Evolutionary conservation across 2,329 filamentous ascomycete genomes (phyloP).

Genomic region (Penicillium sp.): DNA sequence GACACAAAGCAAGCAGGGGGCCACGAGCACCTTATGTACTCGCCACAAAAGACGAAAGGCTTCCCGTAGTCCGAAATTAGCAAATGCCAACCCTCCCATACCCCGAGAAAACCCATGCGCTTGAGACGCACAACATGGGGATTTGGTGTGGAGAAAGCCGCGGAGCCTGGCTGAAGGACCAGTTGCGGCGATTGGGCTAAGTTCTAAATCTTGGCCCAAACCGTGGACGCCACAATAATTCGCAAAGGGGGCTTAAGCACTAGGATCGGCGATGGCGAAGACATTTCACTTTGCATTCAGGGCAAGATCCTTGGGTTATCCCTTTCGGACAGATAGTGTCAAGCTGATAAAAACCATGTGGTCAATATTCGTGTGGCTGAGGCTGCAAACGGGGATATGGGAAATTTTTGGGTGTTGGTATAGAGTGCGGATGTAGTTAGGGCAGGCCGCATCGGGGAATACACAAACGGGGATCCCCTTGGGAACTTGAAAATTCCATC

Average conservation of each 20-base stretch:
- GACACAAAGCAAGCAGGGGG: constrained; percentile 6
- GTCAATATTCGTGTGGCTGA: background rate
- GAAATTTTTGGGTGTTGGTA: background rate
- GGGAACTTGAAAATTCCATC: background rate
- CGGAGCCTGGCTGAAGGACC: background rate
- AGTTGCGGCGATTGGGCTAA: constrained; percentile 8
- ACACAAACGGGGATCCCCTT: constrained; percentile 3
- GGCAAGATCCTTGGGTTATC: background rate
- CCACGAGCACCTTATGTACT: background rate
- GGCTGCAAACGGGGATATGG: constrained; percentile 2
- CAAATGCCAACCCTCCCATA: background rate
- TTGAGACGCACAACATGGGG: background rate
- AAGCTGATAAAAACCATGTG: background rate
- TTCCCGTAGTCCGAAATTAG: background rate
- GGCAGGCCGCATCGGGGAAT: constrained; percentile 15
- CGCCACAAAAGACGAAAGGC: background rate
- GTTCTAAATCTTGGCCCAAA: background rate
- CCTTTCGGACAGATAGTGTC: background rate
- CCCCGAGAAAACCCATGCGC: background rate
- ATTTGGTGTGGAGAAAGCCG: constrained; percentile 6
- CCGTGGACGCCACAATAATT: constrained; percentile 4
- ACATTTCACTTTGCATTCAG: background rate
- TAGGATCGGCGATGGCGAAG: constrained; percentile 1
- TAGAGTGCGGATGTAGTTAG: constrained; percentile 1
- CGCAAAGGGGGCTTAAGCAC: background rate